phyloP scores from a whole-genome alignment of 2,329 filamentous ascomycete genomes.

The Fusarium dimerum region DNA sequence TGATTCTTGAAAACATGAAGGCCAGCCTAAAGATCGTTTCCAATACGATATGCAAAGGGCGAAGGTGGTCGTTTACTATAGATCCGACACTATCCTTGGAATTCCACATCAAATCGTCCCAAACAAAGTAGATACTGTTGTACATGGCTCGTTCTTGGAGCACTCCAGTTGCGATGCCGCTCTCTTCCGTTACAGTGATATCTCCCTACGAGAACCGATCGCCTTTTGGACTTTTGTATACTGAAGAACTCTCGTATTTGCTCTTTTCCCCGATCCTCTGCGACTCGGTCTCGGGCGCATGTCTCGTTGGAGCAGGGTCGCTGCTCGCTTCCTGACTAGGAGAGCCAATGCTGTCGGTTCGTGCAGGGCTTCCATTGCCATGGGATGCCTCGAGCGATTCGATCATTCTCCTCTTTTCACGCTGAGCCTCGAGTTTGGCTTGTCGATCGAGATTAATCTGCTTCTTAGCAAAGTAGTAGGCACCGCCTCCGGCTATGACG shows the following conservation, averaged over 20 bases:
- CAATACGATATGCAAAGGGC: not conserved
- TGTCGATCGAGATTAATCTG: slow-evolving; percentile 90
- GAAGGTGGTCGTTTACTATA: not conserved
- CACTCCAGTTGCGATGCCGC: slow-evolving; percentile 1
- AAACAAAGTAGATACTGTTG: slow-evolving; percentile 6
- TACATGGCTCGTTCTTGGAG: slow-evolving; percentile 24
- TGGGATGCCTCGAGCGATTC: slow-evolving; percentile 54
- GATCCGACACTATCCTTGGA: not conserved
- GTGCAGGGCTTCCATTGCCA: slow-evolving; percentile 51
- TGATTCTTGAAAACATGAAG: too few species aligned
- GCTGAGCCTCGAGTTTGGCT: slow-evolving; percentile 66
- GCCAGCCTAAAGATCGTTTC: not conserved
- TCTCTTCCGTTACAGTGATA: not conserved
- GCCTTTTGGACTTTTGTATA: slow-evolving; percentile 78
- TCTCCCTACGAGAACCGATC: slow-evolving; percentile 71
- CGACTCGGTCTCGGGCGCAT: slow-evolving; percentile 71
- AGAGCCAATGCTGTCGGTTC: slow-evolving; percentile 58
- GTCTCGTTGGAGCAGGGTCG: slow-evolving; percentile 84
- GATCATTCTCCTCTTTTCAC: slow-evolving; percentile 62
- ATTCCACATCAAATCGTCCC: too few species aligned
- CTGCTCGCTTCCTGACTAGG: slow-evolving; percentile 72
- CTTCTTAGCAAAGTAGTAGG: slow-evolving; percentile 95
- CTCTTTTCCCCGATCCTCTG: slow-evolving; percentile 74
- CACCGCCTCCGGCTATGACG: slow-evolving; percentile 74
- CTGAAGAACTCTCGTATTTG: slow-evolving; percentile 81